A percentile compares a stretch with the other conserved stretches of the same genome.
Evolutionary conservation across 306 rosid genomes (phyloP).

Genomic region (Herpetospermum pedunculosum): DNA sequence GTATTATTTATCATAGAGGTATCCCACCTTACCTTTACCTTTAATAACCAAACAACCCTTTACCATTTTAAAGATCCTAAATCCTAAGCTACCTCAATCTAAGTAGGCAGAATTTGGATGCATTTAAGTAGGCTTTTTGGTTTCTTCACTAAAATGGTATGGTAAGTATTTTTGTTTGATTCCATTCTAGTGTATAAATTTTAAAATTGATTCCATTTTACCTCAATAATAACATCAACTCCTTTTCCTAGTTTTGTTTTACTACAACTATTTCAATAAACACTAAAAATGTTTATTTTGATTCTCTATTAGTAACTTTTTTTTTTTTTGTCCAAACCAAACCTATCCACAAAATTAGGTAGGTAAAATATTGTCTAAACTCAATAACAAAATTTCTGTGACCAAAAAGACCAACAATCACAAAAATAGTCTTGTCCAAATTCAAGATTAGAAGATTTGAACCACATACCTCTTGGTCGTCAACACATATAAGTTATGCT

Average conservation of each 20-base stretch:
- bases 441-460: no score
- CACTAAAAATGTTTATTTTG: not conserved
- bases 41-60: constrained; percentile 32
- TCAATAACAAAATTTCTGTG: not conserved
- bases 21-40: constrained; percentile 28
- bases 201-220: not conserved
- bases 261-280: not conserved
- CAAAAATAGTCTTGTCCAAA: not conserved
- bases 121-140: constrained; percentile 21
- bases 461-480: no score
- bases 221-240: not conserved
- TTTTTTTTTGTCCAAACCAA: no score
- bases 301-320: no score
- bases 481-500: no score
- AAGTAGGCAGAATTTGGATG: constrained; percentile 30
- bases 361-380: not conserved
- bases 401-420: not conserved
- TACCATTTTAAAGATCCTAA: constrained; percentile 21
- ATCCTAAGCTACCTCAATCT: constrained; percentile 26
- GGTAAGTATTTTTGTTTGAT: not conserved
- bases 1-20: not conserved
- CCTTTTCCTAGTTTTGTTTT: not conserved
- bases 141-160: constrained; percentile 21
- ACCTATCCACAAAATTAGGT: no score
- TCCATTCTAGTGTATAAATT: not conserved